Evolutionary conservation across 108 stramenopile species (phyloP), one percentile per base, ranked within the genome.

Genomic region (Nannochloropsis gaditana): DNA sequence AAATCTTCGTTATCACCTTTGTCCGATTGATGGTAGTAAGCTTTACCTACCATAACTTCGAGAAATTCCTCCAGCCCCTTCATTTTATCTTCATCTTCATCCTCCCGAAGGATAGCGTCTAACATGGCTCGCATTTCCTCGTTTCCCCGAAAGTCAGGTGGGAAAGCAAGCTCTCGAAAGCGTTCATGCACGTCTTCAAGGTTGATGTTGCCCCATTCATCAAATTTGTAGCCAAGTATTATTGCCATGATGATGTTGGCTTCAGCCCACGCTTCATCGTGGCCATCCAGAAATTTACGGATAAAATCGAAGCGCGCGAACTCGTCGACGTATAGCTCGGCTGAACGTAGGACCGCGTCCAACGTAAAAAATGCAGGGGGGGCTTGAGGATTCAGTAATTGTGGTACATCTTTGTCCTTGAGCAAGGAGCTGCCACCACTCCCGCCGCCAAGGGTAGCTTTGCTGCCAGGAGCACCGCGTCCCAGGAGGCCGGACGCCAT

Each of bases 61-160:
- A 73, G n/a, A 73, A 73, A 73, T 2, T 73, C 59, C 59, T 73
- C 59, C 59, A 73, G n/a, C n/a, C 59, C 59, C 59, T 73, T 73
- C 59, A 73, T 73, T n/a, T 73, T 73, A 73, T 73, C 59, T n/a
- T 73, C 80, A 42, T 85, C 85, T 43, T 82, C 82, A 11, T 89
- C 88, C n/a, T 84, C 87, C 84, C 80, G 84, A 82, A 88, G 84
- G 42, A 84, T 84, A 19, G 87, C 87, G 45, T 87, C 84, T 80
- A 87, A 45, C 11, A 83, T 83, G 43, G 81, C 80, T 19, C 83
- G 83, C 79, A 87, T 21, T 8, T 83, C 87, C 79, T 87, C 83
- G 11, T 79, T 80, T 2, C 45, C 31, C 79, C 80, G 80, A 42
- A 87, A 80, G 47, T 84, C 83, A 42, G 87, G 87, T 42, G 87